Evolutionary conservation across 176 grass and related monocot species (phyloP).

Genomic region (Avena eriantha): DNA sequence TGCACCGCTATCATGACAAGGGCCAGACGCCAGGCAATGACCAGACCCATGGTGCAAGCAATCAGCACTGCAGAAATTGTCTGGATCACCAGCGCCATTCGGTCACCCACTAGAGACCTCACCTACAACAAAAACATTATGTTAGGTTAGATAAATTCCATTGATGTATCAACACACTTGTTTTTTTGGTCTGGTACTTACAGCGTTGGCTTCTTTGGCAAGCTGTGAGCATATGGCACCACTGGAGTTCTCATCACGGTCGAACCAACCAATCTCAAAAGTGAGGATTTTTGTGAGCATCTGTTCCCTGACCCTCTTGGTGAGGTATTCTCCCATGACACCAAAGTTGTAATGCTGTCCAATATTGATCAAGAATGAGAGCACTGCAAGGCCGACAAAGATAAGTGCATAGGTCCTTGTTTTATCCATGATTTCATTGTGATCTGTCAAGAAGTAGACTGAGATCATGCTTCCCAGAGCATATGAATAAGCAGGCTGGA

Average conservation of each 20-base stretch:
- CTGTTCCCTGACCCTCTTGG: constrained; percentile 87
- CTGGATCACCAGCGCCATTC: constrained; percentile 86
- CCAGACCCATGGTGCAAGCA: constrained; percentile 90
- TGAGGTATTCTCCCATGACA: constrained; percentile 95
- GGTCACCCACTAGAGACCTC: constrained; percentile 89
- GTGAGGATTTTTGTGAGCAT: constrained; percentile 93
- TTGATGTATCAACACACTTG: background rate
- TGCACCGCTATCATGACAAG: constrained; percentile 96
- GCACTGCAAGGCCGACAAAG: constrained; percentile 69
- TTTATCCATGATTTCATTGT: constrained; percentile 73
- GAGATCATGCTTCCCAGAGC: constrained; percentile 96
- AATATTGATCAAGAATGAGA: constrained; percentile 88
- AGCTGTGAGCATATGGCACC: constrained; percentile 93
- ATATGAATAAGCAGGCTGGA: constrained; percentile 85
- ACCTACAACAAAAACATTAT: constrained; percentile 58
- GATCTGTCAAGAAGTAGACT: constrained; percentile 85
- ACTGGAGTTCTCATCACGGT: constrained; percentile 94
- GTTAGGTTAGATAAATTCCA: constrained; percentile 29
- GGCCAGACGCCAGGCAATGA: constrained; percentile 88
- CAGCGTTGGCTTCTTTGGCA: constrained; percentile 91
- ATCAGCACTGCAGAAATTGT: constrained; percentile 81
- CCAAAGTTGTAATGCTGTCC: constrained; percentile 98
- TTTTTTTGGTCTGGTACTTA: constrained; percentile 46
- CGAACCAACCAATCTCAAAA: constrained; percentile 94
- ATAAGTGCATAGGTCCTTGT: constrained; percentile 78